Base-by-base conservation (phyloP, 805 yeast genomes). In the Yamadazyma paraphyllophila region DNA sequence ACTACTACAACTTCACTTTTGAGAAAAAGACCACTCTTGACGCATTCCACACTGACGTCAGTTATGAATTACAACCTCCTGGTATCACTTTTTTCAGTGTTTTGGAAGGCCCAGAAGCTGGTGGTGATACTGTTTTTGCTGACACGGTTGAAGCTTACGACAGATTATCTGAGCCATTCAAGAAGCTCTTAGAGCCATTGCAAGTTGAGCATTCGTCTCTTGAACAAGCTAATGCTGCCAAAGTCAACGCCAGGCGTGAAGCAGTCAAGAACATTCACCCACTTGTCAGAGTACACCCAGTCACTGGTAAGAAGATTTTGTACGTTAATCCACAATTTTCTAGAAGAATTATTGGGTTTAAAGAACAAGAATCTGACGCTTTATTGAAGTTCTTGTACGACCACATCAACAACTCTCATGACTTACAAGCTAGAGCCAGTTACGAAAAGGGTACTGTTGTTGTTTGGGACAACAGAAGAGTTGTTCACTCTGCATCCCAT, bases 51-150 rank as follows among this genome's bases (percentile, higher is more conserved):
- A 62, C 69, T 9, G 74, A 69, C 47, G 67, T 67, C 8, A 60
- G 69, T 16, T 67, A 67, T 49, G 73, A 69, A 53, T 66, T 67
- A 46, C 72, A 69, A 48, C 74, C 74, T 31, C 69, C 73, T 4
- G 72, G 71, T 3, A 51, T 57, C 14, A 67, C 73, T 4, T 65
- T 69, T 43, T 66, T 69, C 41, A 56, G 67, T 11, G 67, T 66
- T 8, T 55, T 67, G 27, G 71, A 67, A 36, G 64, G 66, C 3
- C 73, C 73, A 12, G 69, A 62, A 11, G 52, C 67, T 7, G 73
- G 74, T 37, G 72, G 71, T 42, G 74, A 69, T 55, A 69, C 74
- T 36, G 56, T 68, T 26, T 69, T 67, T 45, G 63, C 71, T 14
- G 69, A 67, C 52, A 59, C 68, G 17, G 69, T 60, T 37, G 73